Base-by-base conservation (phyloP, 768 basidiomycete genomes). In the Boletus vinaceobasis region DNA sequence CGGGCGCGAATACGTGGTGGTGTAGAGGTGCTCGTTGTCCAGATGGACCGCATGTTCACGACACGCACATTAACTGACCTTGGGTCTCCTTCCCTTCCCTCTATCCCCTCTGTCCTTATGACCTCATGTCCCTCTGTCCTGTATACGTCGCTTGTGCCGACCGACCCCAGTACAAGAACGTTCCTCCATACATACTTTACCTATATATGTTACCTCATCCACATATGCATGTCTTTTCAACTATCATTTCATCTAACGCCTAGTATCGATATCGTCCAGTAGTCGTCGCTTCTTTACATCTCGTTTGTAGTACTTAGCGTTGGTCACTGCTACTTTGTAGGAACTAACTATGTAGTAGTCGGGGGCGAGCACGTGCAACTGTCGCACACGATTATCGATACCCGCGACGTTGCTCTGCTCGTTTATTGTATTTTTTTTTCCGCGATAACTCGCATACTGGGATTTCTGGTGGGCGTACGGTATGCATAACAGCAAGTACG, bases 121-220 rank as follows among this genome's bases (percentile, higher is more conserved):
- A 19, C 2, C n/a, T n/a, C n/a, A 29, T 17, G 17, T 10, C 14
- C 11, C 14, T 37, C n/a, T 43, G 21, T 40, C 38, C n/a, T 29
- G 26, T 4, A 33, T 52, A 46, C 37, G n/a, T n/a, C n/a, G 29
- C 42, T 23, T 33, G 10, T 43, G 32, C 39, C 37, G 47, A 45
- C 36, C 46, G 43, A 60, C 50, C 35, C 40, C 10, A 23, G 55
- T 55, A 58, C 48, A 62, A 46, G 59, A 39, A 40, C 50, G 35
- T 44, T 43, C 3, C 29, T 14, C 27, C 26, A 23, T 60, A 58
- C 60, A 35, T 60, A 48, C 43, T 53, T 35, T 17, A 49, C 21
- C 27, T 49, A 45, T 19, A 43, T 52, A 50, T 53, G 49, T 56
- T 43, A 61, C 48, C 48, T 53, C 51, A 53, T 26, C 37, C 45